Base-by-base conservation (phyloP, 225 moss, liverwort and hornwort genomes). In the Rhytidiadelphus loreus region DNA sequence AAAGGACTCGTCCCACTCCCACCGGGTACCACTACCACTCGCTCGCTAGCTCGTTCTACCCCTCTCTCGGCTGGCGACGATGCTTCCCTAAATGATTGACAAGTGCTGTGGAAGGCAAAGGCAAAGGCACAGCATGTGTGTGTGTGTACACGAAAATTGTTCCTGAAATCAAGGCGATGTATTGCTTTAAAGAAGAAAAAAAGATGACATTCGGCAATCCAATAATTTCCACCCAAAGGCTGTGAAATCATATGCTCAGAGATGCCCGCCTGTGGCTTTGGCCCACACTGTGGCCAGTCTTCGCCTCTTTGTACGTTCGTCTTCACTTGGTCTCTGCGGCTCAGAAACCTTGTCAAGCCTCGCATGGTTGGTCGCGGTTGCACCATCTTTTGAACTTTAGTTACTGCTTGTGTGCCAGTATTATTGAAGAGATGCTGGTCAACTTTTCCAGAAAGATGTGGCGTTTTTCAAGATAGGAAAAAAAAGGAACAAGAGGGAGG, bases 401-500 rank as follows among this genome's bases (percentile, higher is more conserved):
- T 8, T 52, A 30, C 35, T 32, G 69, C 71, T 26, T 44, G 33
- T 17, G 84, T 58, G 72, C 84, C 43, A 18, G 65, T 61, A 87
- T 91, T 87, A 89, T 89, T 91, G 89, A 75, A 73, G 89, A 71
- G 89, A 72, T 86, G 86, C 79, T 29, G 7, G 11, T 35, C 20
- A 61, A 60, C 87, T 89, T 80, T 80, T 73, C 66, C 52, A 84
- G 39, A 87, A 71, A 76, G 35, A 52, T 33, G 30, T 1, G 10
- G 20, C n/a, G 16, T 55, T 77, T 73, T n/a, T 10, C 10, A n/a
- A 77, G 55, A n/a, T 8, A 17, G 33, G 14, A 43, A 43, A 28
- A 46, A 16, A 68, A 48, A 6, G 37, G 6, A 48, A 39, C 6
- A 10, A 13, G 33, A 25, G 24, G 19, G 41, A 37, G 77, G 37